phyloP scores from a whole-genome alignment of 768 basidiomycete species.

The Suillus occidentalis region DNA sequence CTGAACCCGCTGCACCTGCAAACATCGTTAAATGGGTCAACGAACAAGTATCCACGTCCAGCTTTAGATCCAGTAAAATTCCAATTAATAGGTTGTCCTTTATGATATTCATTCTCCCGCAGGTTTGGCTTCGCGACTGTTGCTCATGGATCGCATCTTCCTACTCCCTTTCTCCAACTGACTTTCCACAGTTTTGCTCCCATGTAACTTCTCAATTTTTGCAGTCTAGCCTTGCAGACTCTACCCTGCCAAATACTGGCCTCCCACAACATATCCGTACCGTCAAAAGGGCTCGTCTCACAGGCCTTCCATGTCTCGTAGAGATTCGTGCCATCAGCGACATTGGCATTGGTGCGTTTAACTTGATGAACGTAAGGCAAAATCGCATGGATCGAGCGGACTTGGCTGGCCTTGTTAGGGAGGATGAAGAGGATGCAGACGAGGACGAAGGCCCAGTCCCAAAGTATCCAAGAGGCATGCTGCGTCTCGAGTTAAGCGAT shows the following conservation, averaged over 20 bases:
- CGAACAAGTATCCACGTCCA: constrained; percentile 57
- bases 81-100: background rate
- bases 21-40: constrained; percentile 54
- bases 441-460: constrained; percentile 76
- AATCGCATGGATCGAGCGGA: constrained; percentile 62
- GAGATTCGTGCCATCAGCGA: constrained; percentile 81
- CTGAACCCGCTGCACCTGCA: constrained; percentile 16
- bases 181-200: constrained; percentile 52
- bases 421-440: constrained; percentile 51
- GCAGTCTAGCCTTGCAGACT: constrained; percentile 69
- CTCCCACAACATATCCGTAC: constrained; percentile 48
- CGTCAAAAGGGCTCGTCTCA: constrained; percentile 36
- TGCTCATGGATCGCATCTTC: constrained; percentile 60
- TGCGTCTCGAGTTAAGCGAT: constrained; percentile 75
- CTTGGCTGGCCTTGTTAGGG: constrained; percentile 40
- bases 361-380: constrained; percentile 66
- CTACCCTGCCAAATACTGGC: constrained; percentile 70
- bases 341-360: constrained; percentile 81
- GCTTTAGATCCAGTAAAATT: constrained; percentile 58
- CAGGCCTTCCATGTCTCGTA: constrained; percentile 60
- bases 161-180: constrained; percentile 44
- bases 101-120: constrained; percentile 8
- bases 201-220: constrained; percentile 67
- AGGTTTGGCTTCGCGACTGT: constrained; percentile 81
- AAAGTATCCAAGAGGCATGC: constrained; percentile 78